Evolutionary conservation across 2,329 filamentous ascomycete genomes (phyloP), one percentile per base, ranked within the genome.

Genomic region (Talaromyces islandicus): DNA sequence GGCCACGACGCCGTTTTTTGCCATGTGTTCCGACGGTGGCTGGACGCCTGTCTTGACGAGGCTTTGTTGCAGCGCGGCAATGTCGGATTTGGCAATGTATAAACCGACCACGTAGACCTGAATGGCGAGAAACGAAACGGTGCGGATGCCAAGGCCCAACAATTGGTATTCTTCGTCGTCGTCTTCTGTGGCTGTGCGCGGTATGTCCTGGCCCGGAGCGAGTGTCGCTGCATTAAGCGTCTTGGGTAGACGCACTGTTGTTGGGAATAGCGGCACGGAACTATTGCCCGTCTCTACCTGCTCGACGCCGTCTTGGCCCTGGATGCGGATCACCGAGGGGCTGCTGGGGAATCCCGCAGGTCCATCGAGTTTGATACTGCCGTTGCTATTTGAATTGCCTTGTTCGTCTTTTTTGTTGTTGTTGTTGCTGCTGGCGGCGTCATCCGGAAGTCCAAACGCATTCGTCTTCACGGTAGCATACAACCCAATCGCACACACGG

Each of bases 31-130:
- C 4, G 46, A 17, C 3, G 59, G 54, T 30, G 57, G 50, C 46
- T 74, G 70, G 19, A 77, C 70, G 67, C 95, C 85, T 63, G 86
- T 86, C 70, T 87, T 87, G 62, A 95, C 84, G 30, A 97, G 82
- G 51, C 86, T 84, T 65, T 84, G 81, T 75, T 97, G 93, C 46
- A 99, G 81, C n/a, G 83, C 81, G 4, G 88, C 86, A 61, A 99
- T 86, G 69, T 96, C 92, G 41, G 87, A 80, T 0, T 88, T 93
- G 27, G 92, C 90, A 27, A 97, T 83, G 77, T 99, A 99, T 68
- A 95, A 85, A 17, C 93, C 94, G 0, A 96, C 89, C 19, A 97
- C 89, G 77, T 99, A 99, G 57, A 99, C 94, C 73, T 96, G 88
- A 51, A 99, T 91, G 54, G 85, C 80, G 51, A 97, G 78, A 74